Evolutionary conservation across 2,329 filamentous ascomycete genomes (phyloP).

Genomic region (Sarocladium strictum): DNA sequence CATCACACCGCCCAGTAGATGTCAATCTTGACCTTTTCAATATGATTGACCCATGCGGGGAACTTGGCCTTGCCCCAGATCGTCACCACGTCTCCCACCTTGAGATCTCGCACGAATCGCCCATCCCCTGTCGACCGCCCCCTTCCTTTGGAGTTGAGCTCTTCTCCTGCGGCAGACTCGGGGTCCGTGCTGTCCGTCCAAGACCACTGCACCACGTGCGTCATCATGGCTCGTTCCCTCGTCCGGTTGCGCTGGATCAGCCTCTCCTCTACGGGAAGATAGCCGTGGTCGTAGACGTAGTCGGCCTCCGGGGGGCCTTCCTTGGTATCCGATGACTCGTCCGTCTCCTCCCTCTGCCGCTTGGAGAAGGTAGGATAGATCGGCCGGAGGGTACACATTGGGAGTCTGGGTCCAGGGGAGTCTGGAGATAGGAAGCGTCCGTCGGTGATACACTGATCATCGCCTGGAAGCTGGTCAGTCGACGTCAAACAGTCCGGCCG

Average conservation of each 20-base stretch:
- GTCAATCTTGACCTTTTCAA: slow-evolving; percentile 45
- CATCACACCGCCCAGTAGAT: slow-evolving; percentile 50
- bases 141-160: slow-evolving; percentile 37
- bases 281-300: slow-evolving; percentile 29
- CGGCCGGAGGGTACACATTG: slow-evolving; percentile 30
- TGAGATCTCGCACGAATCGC: slow-evolving; percentile 48
- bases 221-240: slow-evolving; percentile 18
- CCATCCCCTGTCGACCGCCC: slow-evolving; percentile 46
- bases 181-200: slow-evolving; percentile 42
- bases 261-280: slow-evolving; percentile 28
- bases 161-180: slow-evolving; percentile 26
- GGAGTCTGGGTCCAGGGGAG: slow-evolving; percentile 18
- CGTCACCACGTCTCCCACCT: slow-evolving; percentile 55
- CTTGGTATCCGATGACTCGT: slow-evolving; percentile 6
- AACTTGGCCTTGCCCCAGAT: slow-evolving; percentile 57
- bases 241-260: slow-evolving; percentile 42
- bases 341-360: not conserved
- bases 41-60: slow-evolving; percentile 44
- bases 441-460: slow-evolving; percentile 24
- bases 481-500: not conserved
- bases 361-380: slow-evolving; percentile 23
- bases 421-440: slow-evolving; percentile 18
- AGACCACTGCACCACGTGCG: slow-evolving; percentile 48
- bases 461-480: slow-evolving; percentile 16
- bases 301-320: not conserved